These are phyloP conservation scores for Hypoxylon lienhwacheense DNA, from an alignment of 495 filamentous ascomycete genomes.

Conservation along the genomic window DNA sequence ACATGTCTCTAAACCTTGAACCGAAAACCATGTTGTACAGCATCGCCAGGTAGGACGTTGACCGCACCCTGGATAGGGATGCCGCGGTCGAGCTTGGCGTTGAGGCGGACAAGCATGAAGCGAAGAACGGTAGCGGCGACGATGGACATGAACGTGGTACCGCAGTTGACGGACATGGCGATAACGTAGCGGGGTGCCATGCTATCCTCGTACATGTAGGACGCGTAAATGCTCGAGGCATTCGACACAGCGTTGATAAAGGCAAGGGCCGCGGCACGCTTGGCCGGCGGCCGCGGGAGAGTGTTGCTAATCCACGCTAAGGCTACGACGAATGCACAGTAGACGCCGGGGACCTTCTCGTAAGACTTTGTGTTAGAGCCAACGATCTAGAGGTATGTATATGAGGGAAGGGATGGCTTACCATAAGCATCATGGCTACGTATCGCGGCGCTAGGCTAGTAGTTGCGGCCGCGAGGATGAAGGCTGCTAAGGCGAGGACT, in stretches of 20 bases:
- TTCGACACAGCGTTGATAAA: constrained; percentile 83
- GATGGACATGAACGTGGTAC: constrained; percentile 67
- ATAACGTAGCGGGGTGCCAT: constrained; percentile 57
- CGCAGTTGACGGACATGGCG: constrained; percentile 76
- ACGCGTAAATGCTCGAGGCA: constrained; percentile 70
- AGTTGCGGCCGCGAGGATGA: constrained; percentile 74
- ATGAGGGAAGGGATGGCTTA: constrained; percentile 26
- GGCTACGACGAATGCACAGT: constrained; percentile 70
- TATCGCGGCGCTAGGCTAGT: constrained; percentile 68
- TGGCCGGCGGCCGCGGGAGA: constrained; percentile 79
- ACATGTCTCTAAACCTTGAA: constrained; percentile 52
- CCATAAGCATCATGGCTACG: constrained; percentile 84
- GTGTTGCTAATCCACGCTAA: constrained; percentile 80
- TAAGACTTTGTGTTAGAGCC: neutral
- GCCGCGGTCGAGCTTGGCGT: constrained; percentile 68
- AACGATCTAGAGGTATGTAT: neutral
- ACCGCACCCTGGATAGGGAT: constrained; percentile 52
- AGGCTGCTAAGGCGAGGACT: constrained; percentile 67
- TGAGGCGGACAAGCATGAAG: constrained; percentile 66
- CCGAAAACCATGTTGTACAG: constrained; percentile 62
- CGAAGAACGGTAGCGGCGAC: constrained; percentile 64
- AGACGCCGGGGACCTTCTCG: constrained; percentile 53
- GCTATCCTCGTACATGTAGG: constrained; percentile 61
- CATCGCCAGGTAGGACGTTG: constrained; percentile 56
- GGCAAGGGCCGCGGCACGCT: constrained; percentile 79